Evolutionary conservation across 371 early-diverging fungal genomes (phyloP), one percentile per base, ranked within the genome.

Genomic region (Parasitella parasitica): DNA sequence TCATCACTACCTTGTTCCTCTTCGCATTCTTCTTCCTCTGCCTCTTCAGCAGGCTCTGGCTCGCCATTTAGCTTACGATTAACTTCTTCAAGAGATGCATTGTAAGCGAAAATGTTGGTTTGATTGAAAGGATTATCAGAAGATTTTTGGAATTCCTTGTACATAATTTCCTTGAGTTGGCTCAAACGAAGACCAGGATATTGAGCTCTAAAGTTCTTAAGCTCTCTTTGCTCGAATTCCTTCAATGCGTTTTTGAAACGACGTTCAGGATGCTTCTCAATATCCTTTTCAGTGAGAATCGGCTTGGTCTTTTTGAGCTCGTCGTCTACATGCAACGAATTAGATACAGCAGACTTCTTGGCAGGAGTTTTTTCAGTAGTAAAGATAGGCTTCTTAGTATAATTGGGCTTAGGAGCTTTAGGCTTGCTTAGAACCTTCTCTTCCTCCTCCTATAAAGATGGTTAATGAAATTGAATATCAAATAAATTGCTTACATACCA

Each of bases 51-150:
- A 32, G 60, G 60, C 20, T 51, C 60, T 22, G 60, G 60, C 18
- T 61, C 61, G 3, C 61, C 61, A 27, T 50, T 12, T 34, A 52
- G 32, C 32, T 64, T 76, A 72, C 76, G 77, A 48, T 87, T 72
- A 26, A 83, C 77, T 22, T 91, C 88, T 2, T 84, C 79, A 54
- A 74, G 78, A 27, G 81, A 82, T 41, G 93, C 87, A 68, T 94
- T 92, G 73, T 91, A 89, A 24, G 84, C 72, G 28, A 85, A 20
- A 37, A 89, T 63, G 36, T 84, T 84, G 15, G 77, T 73, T 80
- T 93, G 92, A 76, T 93, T 93, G 72, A 92, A 87, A 28, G 94
- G 94, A 67, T 93, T 94, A 27, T 93, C 92, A 9, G 91, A 90
- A 4, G 93, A 87, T 78, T 93, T 94, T 69, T 89, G 84, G 83